Evolutionary conservation across 177 flowering plant species (phyloP).

Genomic region (Vitis hybrid): DNA sequence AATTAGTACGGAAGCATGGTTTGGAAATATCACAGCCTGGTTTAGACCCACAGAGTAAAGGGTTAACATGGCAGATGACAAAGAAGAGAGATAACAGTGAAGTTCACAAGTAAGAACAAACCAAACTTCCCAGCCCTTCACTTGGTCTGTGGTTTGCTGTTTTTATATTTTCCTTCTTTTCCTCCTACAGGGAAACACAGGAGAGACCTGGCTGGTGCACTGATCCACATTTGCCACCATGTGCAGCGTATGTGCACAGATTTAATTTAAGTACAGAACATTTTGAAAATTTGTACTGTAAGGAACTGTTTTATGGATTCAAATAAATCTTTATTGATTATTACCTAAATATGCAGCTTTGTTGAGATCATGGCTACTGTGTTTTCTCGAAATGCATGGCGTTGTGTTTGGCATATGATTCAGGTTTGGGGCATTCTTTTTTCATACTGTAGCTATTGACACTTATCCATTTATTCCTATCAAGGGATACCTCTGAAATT

Average conservation of each 20-base stretch:
- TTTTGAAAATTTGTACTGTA: no score
- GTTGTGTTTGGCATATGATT: constrained; percentile 76
- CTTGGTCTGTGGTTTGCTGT: constrained; percentile 1
- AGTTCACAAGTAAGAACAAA: constrained; percentile 59
- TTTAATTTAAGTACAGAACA: neutral
- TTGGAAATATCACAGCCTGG: constrained; percentile 79
- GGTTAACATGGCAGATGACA: constrained; percentile 70
- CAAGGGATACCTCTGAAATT: neutral
- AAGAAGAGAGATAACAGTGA: constrained; percentile 52
- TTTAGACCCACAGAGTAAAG: constrained; percentile 43
- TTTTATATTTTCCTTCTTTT: neutral
- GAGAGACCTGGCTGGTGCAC: constrained; percentile 67
- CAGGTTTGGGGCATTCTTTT: constrained; percentile 32
- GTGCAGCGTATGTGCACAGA: constrained; percentile 59
- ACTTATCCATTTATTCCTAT: neutral
- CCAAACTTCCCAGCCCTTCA: neutral
- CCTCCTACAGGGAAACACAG: constrained; percentile 39
- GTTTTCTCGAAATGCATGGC: constrained; percentile 67
- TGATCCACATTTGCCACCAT: constrained; percentile 67
- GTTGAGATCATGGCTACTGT: constrained; percentile 81
- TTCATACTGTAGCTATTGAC: neutral
- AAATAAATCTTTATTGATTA: neutral
- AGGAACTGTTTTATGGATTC: neutral
- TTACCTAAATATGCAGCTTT: constrained; percentile 36
- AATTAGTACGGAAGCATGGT: constrained; percentile 56